Conservation (phyloP, 2,329 filamentous ascomycete genomes). For the Aureobasidium sp. region DNA sequence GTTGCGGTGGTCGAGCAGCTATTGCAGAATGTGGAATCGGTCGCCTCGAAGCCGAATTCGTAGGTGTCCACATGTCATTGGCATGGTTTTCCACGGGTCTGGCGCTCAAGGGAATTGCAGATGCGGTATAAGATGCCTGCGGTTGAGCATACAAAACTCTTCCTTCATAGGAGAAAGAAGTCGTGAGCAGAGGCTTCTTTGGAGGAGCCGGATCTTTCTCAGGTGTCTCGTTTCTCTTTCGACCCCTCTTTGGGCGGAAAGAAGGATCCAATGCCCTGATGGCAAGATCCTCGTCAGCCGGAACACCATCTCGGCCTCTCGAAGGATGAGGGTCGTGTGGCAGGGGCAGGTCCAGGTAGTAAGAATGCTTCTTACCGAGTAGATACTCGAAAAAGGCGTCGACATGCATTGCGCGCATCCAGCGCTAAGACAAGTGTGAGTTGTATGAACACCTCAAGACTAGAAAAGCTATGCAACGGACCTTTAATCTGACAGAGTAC, state of each 20-base stretch:
- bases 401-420: conserved; percentile 95
- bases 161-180: conserved; percentile 7
- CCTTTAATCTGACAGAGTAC: conserved; percentile 86
- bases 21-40: conserved; percentile 34
- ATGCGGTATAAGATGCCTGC: conserved; percentile 43
- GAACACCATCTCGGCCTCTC: conserved; percentile 68
- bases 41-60: conserved; percentile 30
- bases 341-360: conserved; percentile 68
- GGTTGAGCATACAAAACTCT: conserved; percentile 23
- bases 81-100: conserved; percentile 46
- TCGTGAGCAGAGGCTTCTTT: conserved; percentile 18
- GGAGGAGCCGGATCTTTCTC: conserved; percentile 11
- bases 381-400: conserved; percentile 93
- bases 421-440: conserved; percentile 41
- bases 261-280: conserved; percentile 75
- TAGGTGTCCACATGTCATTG: conserved; percentile 39
- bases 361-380: conserved; percentile 65
- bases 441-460: background rate
- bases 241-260: conserved; percentile 51
- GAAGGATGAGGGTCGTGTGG: conserved; percentile 54
- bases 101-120: conserved; percentile 43
- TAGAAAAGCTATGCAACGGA: conserved; percentile 30
- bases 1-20: conserved; percentile 31
- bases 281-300: conserved; percentile 80
- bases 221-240: conserved; percentile 34